Base-by-base conservation (phyloP, 129 eudicot genomes). In the Gnaphalium uliginosum region DNA sequence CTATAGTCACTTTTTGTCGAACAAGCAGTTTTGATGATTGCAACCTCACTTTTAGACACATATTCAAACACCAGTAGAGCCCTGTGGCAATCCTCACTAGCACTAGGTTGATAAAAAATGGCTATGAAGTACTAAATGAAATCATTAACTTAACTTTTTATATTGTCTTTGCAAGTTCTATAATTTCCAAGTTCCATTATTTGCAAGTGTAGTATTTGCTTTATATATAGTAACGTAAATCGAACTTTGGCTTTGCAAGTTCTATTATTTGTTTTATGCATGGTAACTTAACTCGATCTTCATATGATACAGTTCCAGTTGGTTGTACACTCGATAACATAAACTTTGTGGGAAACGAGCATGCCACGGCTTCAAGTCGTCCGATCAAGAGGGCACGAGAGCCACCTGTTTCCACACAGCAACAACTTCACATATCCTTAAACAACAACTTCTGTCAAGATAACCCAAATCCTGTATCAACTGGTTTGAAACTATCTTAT, bases 401-500 rank as follows among this genome's bases (percentile, higher is more conserved):
- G 8, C 71, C 46, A 51, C 79, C 87, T 1, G 10, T 71, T 15
- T 37, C 62, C 13, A 21, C 82, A 57, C 86, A 73, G 43, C 86
- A 81, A 64, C 81, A 83, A 76, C 78, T 83, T 78, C 89, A 74
- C 50, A 75, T 83, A 21, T 85, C 88, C 1, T 75, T 83, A 66
- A 83, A 76, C 64, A 83, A 71, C 73, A 85, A 80, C 81, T 76
- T 84, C 54, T 66, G 74, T 72, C 73, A 75, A 59, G 81, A 76
- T 43, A 87, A 77, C 62, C 81, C 74, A 25, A 82, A 75, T 76
- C 75, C 81, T 73, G 93, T 85, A 6, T 88, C 93, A 27, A 88
- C 93, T 18, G 89, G 90, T n/a, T 69, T 88, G 73, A 88, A 73
- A 69, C 86, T 88, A 71, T 85, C 93, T 9, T 88, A 71, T 30